Evolutionary conservation across 495 filamentous ascomycete species (phyloP), one percentile per base, ranked within the genome.

Genomic region (Alectoria sarmentosa): DNA sequence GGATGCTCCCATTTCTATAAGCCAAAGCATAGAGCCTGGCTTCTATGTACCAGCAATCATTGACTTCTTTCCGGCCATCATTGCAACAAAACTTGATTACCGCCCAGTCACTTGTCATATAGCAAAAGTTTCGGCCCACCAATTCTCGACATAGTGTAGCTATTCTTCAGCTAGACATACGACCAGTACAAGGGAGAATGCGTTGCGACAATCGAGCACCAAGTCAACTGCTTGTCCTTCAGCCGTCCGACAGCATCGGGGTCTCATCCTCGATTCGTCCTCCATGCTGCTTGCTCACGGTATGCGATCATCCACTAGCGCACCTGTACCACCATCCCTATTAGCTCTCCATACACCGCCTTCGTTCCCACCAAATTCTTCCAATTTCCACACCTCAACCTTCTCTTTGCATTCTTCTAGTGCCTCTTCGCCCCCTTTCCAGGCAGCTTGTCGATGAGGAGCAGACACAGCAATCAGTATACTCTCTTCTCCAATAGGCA

Each of bases 311-410:
- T 1, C 28, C 6, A 55, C 30, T 2, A 28, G 52, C 0, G 2
- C 54, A 23, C 86, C 88, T 11, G 70, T 74, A 72, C 77, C 76
- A 55, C 90, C 86, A 78, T 96, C 92, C 71, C 88, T 77, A 80
- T 98, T 98, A 65, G 89, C 91, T 79, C 92, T 87, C 93, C 93
- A 98, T 60, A 96, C 85, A 55, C 82, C 84, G 17, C 79, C 83
- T 60, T 90, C 90, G 69, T 87, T 89, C 15, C 81, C 87, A 26
- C 74, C 84, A 83, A 98, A 98, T 71, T 90, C 88, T 80, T 98
- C 94, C 72, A 83, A 78, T 78, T 98, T 98, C 94, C 94, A 98
- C 58, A 98, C 87, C 82, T 98, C 94, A 48, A 89, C 89, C 65
- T 80, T 82, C 70, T 82, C 84, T 78, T 98, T 98, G 70, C 88